Base-by-base conservation (phyloP, 345 rosid genomes). In the Syzygium oleosum region DNA sequence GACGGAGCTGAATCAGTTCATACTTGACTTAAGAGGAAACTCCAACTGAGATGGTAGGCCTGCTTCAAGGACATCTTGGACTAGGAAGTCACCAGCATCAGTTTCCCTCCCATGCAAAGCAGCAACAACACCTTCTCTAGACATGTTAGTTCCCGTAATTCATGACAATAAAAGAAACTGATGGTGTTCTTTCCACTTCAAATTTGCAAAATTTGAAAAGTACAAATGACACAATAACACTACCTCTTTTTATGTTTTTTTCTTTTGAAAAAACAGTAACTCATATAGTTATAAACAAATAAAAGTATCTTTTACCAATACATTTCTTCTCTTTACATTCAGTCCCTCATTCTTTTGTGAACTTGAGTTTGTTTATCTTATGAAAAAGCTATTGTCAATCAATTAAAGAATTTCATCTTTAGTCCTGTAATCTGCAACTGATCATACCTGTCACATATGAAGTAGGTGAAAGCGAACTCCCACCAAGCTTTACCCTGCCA, bases 51-150 rank as follows among this genome's bases (percentile, higher is more conserved):
- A 96, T 61, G 98, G 95, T 88, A 95, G 90, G 79, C 97, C 99
- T 90, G 99, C 97, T 90, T 98, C 99, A 73, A 96, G 92, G 87
- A 96, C 92, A 90, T 96, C 98, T 88, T 91, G 91, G 92, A 98
- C 99, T 87, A 92, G 79, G 91, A 97, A 96, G 54, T 95, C 95
- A 54, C 99, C 99, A 43, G 94, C 93, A 88, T 89, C 91, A 86
- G 98, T 95, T 92, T 98, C 99, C 94, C 92, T 95, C 89, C 99
- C 99, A 91, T 92, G 96, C 90, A 98, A 89, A 77, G 98, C 98
- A 68, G 93, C 96, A 88, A 98, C 95, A 86, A 93, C 90, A 84
- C 99, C 98, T 98, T 89, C 87, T 90, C 90, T 87, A 87, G 85
- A 85, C 55, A 92, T 68, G 78, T 46, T 27, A 52, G 65, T 85